Base-by-base conservation (phyloP, 306 rosid genomes). In the Vachellia collinsii region DNA sequence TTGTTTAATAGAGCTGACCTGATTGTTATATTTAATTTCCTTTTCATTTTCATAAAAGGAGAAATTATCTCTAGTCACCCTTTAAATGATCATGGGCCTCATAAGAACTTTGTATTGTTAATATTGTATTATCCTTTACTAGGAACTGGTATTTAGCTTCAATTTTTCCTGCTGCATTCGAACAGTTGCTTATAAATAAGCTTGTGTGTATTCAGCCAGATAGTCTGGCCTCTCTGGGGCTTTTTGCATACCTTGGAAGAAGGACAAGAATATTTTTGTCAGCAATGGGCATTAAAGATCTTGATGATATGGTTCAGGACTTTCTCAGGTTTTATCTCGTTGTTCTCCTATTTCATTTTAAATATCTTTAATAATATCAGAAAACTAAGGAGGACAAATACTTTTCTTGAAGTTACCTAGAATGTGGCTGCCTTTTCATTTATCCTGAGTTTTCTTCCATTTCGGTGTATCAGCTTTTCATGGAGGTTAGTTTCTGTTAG, bases 181-280 rank as follows among this genome's bases (percentile, higher is more conserved):
- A 46, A 64, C 50, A 43, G 64, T 81, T 80, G 61, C 65, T 79
- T 62, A 78, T 48, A 36, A 23, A 75, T 71, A 80, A 23, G 50
- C 70, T 74, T 81, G 72, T 82, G 82, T 87, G 87, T 91, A 88
- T 85, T 79, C 88, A 77, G 61, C 79, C 87, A 63, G 89, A 86
- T 80, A 88, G 82, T 78, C 80, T 92, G 82, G 88, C 92, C 50
- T 89, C 87, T 29, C 83, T 90, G 63, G 94, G 97, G 43, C 83
- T 87, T 68, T 92, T 92, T 81, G 85, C 97, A 48, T 90, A 87
- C 82, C 97, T 90, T 64, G 97, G 94, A 81, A 87, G 87, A 77
- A 83, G 75, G 82, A 92, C 94, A 39, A 90, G 97, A 86, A 72
- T 87, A 34, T 92, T 87, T 88, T 85, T 92, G 80, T 84, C 89